Conservation (phyloP, 108 stramenopile species). For the Schizochytrium sp. region DNA sequence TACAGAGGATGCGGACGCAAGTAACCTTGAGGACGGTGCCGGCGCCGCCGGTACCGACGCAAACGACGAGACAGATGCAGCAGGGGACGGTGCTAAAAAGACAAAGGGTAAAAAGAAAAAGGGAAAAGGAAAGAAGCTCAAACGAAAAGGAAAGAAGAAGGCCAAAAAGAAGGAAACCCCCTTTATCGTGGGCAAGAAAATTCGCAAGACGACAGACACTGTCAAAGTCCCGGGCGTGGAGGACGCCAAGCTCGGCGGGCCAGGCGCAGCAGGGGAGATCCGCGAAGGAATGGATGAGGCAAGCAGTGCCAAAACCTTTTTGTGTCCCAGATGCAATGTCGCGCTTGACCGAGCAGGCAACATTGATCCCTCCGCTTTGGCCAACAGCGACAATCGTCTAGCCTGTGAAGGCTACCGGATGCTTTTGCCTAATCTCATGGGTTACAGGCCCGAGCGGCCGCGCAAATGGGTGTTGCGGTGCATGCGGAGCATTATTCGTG, state of each 20-base stretch:
- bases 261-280: background rate
- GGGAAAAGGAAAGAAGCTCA: background rate
- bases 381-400: background rate
- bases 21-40: too few relatives aligned
- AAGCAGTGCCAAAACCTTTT: slow-evolving; percentile 27
- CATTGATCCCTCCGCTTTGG: slow-evolving; percentile 20
- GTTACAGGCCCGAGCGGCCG: slow-evolving; percentile 28
- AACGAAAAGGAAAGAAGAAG: slow-evolving; percentile 12
- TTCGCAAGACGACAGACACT: background rate
- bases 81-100: background rate
- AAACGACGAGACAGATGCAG: background rate
- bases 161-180: background rate
- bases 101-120: background rate
- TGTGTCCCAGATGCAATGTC: slow-evolving; percentile 47
- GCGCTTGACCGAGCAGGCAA: slow-evolving; percentile 43
- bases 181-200: background rate
- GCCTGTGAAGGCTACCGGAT: slow-evolving; percentile 44
- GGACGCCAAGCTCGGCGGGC: background rate
- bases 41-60: background rate
- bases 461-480: slow-evolving; percentile 34
- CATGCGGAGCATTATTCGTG: slow-evolving; percentile 36
- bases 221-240: background rate
- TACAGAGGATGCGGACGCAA: too few relatives aligned
- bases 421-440: slow-evolving; percentile 41
- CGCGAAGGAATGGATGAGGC: background rate